A percentile compares a stretch with the other conserved stretches of the same genome.
Evolutionary conservation across 495 filamentous ascomycete species (phyloP).

Genomic region (Corynascus novoguineensis): DNA sequence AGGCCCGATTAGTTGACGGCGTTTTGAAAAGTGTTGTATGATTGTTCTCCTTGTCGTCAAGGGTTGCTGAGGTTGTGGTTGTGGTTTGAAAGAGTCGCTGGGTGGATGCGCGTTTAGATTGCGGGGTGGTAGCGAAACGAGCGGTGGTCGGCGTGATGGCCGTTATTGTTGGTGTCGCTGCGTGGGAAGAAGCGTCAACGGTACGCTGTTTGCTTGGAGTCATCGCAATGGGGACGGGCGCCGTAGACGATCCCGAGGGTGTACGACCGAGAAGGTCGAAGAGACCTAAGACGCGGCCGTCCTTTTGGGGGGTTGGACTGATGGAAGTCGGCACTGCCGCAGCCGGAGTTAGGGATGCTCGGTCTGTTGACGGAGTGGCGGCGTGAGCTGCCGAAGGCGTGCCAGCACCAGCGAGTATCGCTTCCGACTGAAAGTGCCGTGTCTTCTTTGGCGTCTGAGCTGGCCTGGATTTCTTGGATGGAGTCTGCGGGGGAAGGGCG

Average conservation of each 20-base stretch:
- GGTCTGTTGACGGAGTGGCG: constrained; percentile 49
- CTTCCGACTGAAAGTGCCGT: constrained; percentile 6
- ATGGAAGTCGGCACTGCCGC: constrained; percentile 46
- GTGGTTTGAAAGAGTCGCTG: constrained; percentile 37
- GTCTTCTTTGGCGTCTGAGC: constrained; percentile 40
- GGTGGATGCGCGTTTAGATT: constrained; percentile 58
- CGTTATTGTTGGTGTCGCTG: background rate
- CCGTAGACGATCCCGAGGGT: constrained; percentile 12
- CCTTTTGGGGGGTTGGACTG: constrained; percentile 86
- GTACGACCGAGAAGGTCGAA: constrained; percentile 76
- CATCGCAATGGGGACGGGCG: constrained; percentile 29
- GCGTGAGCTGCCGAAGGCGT: constrained; percentile 46
- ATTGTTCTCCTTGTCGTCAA: constrained; percentile 28
- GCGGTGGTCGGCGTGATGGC: constrained; percentile 7
- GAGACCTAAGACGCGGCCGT: constrained; percentile 81
- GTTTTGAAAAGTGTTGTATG: constrained; percentile 33
- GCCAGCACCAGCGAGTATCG: constrained; percentile 18
- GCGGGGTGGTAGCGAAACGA: constrained; percentile 44
- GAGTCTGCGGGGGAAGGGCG: constrained; percentile 38
- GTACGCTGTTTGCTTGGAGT: constrained; percentile 38
- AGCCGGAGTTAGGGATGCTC: constrained; percentile 55
- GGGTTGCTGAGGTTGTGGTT: background rate
- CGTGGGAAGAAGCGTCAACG: background rate
- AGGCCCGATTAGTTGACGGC: constrained; percentile 30
- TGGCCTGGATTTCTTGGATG: constrained; percentile 38